These are phyloP conservation scores for Trichocladium antarcticum DNA, from an alignment of 495 filamentous ascomycete species.

Conservation along the genomic window DNA sequence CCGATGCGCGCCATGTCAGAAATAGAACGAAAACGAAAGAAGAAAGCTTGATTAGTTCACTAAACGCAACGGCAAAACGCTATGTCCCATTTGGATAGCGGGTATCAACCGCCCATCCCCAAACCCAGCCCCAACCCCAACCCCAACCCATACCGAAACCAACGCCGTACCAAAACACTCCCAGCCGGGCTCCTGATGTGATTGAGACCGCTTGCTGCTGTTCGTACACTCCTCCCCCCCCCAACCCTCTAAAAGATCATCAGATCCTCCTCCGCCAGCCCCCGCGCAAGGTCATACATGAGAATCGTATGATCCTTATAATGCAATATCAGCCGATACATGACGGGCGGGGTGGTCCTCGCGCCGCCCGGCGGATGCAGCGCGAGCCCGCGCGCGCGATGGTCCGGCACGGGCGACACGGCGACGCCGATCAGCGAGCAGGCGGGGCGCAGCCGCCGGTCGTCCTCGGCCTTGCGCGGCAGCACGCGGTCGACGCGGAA, in stretches of 20 bases:
- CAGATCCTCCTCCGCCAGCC: conserved; percentile 15
- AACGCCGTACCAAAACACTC: too few species aligned
- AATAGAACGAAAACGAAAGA: too few species aligned
- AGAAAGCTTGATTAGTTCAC: too few species aligned
- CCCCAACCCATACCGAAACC: too few species aligned
- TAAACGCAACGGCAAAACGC: too few species aligned
- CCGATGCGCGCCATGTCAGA: too few species aligned
- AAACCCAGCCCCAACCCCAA: too few species aligned
- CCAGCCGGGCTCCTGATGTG: too few species aligned
- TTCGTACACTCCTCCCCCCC: too few species aligned
- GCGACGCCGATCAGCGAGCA: conserved; percentile 36
- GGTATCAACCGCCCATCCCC: too few species aligned
- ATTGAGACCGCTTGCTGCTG: too few species aligned
- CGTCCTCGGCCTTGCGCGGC: conserved; percentile 31
- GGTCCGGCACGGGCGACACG: conserved; percentile 32
- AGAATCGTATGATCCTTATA: conserved; percentile 68
- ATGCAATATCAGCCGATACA: conserved; percentile 62
- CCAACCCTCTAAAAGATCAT: conserved; percentile 14
- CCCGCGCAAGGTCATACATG: conserved; percentile 60
- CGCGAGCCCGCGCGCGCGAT: conserved; percentile 39
- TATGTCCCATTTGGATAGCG: too few species aligned
- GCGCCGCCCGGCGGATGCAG: conserved; percentile 9
- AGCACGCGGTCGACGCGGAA: conserved; percentile 38
- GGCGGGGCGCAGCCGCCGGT: conserved; percentile 24
- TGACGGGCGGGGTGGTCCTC: conserved; percentile 7